A percentile compares a stretch with the other conserved stretches of the same genome.
These are phyloP conservation scores for Geotrichum carabidarum DNA, from an alignment of 1,139 yeast genomes.

Conservation along the genomic window DNA sequence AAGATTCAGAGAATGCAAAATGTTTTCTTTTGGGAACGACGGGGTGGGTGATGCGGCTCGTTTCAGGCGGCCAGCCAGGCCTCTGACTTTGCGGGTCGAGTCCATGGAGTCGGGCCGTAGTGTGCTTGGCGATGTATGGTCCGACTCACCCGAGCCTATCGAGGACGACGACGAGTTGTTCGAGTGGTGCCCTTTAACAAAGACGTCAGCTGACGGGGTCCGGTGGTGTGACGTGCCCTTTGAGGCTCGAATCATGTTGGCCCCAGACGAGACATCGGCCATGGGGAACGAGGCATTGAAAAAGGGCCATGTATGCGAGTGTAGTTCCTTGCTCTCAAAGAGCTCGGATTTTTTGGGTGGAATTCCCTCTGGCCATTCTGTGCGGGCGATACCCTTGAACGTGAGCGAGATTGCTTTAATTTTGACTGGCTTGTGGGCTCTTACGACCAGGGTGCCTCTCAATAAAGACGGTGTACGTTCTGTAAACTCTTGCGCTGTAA, in stretches of 20 bases:
- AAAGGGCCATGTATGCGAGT: constrained; percentile 90
- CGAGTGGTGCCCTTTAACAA: background rate
- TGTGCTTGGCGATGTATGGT: background rate
- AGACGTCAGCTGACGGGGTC: background rate
- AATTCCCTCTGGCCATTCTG: constrained; percentile 98
- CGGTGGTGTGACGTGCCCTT: constrained; percentile 17
- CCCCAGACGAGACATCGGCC: constrained; percentile 42
- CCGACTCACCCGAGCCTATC: background rate
- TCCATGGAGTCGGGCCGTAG: constrained; percentile 15
- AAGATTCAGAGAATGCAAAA: constrained; percentile 5
- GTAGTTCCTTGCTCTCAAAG: constrained; percentile 58
- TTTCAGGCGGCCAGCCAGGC: constrained; percentile 15
- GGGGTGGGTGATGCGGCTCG: constrained; percentile 23
- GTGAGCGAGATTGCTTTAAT: constrained; percentile 60
- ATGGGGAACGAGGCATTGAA: constrained; percentile 46
- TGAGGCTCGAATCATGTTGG: constrained; percentile 56
- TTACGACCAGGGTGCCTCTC: constrained; percentile 71
- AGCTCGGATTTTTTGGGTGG: constrained; percentile 78
- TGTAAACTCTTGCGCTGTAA: constrained; percentile 58
- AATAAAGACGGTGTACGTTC: constrained; percentile 76
- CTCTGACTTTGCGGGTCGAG: constrained; percentile 16
- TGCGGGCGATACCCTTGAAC: constrained; percentile 68
- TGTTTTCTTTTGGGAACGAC: constrained; percentile 4
- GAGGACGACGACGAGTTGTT: background rate
- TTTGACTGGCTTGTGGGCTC: constrained; percentile 69